Evolutionary conservation across 768 basidiomycete species (phyloP), one percentile per base, ranked within the genome.

Genomic region (Crepidotus variabilis): DNA sequence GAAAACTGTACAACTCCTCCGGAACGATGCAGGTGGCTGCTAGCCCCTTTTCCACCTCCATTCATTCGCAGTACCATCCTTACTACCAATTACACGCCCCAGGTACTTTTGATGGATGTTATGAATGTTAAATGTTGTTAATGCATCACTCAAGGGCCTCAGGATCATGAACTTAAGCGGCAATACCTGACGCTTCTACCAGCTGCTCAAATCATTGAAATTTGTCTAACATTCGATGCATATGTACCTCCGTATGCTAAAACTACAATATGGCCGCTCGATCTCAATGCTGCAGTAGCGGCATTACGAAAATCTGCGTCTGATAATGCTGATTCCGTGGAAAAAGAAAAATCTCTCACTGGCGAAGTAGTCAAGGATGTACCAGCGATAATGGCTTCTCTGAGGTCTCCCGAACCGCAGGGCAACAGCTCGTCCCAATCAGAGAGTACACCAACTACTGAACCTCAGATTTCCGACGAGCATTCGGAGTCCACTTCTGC

Each of bases 141-240:
- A 61, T 55, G 61, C 33, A 57, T 55, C 45, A 53, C 54, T 45
- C 54, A 76, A 55, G 71, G 60, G 35, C 67, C 67, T 51, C 71
- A 74, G 71, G 81, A 84, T 65, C 78, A 84, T 67, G 77, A 83
- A 51, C 82, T 87, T 71, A 90, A 90, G 68, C 80, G 82, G 60
- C 80, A 82, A 59, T 92, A 92, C 72, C 76, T 92, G 45, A 76
- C 78, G 21, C 77, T 89, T 20, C 77, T 92, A 7, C 79, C 84
- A 21, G 82, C 79, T 20, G 78, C 81, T 47, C 87, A 91, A 71
- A 79, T 92, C 65, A 88, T 92, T 65, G 90, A 90, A 62, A 83
- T 92, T 63, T 91, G 87, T 67, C 76, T 92, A 57, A 77, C 79
- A 35, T 85, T 88, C 63, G 87, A 91, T 63, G 67, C 82, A 8